Base-by-base conservation (phyloP, 2,329 filamentous ascomycete genomes). In the Penicillium sclerotigenum region DNA sequence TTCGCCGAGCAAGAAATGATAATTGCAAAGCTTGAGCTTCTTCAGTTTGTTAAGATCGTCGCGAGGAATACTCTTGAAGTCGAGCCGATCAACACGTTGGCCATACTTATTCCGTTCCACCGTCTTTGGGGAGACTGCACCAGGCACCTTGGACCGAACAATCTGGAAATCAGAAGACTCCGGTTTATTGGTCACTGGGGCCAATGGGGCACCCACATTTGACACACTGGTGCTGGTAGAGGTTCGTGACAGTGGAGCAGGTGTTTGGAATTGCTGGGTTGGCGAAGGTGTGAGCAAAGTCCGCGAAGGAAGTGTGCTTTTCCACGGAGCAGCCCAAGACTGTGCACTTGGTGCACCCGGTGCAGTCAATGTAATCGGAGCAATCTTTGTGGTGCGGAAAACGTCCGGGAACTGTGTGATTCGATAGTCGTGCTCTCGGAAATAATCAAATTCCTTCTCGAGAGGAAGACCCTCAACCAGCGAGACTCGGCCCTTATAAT, bases 1-100 rank as follows among this genome's bases (percentile, higher is more conserved):
- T 60, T 83, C 81, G 29, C 78, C 75, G 41, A 83, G 79, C 24
- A 87, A 75, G 65, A 81, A 86, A 66, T 83, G 79, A 54, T 83
- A 79, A 64, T 86, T 87, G 75, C 84, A 87, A 56, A 86, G 71
- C 66, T 87, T 86, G 59, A 85, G 69, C 69, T 81, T 83, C 71
- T 86, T 86, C 62, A 87, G 72, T 20, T 82, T 80, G 62, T 81
- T 80, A 45, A 86, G 75, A 58, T 85, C 82, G 18, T 82, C 76
- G 56, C 81, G 74, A 47, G 76, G 75, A 72, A 76, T 84, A 71
- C 68, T 80, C 78, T 71, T 79, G 71, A 70, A 77, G 65, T 67
- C 77, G 62, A 69, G 76, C 63, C 72, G 72, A 65, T 87, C 84
- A 53, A 87, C 77, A 54, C 84, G 82, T 65, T 86, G 83, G 36